phyloP scores from a whole-genome alignment of 73 alveolate genomes.

The Durusdinium trenchii region DNA sequence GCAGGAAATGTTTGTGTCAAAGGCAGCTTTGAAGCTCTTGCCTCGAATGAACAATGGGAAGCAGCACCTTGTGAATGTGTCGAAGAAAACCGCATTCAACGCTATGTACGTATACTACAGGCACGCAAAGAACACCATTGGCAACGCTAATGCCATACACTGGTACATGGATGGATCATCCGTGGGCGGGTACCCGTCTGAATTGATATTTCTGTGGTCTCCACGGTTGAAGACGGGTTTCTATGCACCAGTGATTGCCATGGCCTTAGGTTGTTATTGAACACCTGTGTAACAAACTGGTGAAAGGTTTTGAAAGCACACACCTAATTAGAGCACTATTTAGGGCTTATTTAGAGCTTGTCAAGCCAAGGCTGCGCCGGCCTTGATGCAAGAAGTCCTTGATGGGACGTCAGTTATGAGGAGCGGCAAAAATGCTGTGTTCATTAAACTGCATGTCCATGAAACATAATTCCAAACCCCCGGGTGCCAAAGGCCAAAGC shows the following conservation, averaged over 20 bases:
- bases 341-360: no score
- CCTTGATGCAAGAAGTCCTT: neutral
- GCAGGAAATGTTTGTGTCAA: no score
- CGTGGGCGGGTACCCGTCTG: neutral
- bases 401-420: slow-evolving; percentile 11
- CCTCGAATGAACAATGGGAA: no score
- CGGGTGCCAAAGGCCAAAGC: neutral
- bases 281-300: no score
- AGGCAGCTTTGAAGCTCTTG: no score
- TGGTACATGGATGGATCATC: neutral
- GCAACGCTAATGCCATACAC: neutral
- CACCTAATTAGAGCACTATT: neutral
- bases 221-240: neutral
- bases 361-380: neutral
- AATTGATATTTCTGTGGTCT: neutral
- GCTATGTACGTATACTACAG: neutral
- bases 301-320: neutral
- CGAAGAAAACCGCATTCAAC: neutral
- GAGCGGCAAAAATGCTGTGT: neutral
- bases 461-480: no score
- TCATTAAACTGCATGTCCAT: no score
- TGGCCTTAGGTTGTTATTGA: no score
- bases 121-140: neutral
- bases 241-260: slow-evolving; percentile 7
- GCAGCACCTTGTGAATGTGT: no score